Percentiles rank a stretch among this genome's conserved stretches.
These are phyloP conservation scores for Fragaria ananassa DNA, from an alignment of 306 rosid genomes.

Conservation along the genomic window DNA sequence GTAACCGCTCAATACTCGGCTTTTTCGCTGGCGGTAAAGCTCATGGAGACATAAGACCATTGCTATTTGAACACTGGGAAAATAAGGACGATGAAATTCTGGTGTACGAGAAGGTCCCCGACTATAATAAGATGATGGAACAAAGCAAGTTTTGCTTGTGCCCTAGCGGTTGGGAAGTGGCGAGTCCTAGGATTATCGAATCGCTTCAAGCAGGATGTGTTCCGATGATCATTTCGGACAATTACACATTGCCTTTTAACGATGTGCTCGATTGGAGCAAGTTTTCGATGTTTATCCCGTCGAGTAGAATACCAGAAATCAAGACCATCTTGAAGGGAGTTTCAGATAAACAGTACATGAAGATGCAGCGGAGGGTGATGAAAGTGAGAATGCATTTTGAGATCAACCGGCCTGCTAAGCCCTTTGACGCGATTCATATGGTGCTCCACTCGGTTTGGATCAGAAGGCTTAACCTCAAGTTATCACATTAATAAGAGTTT, in stretches of 20 bases:
- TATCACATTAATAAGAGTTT: background rate
- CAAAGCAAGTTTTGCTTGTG: conserved; percentile 65
- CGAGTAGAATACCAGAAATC: conserved; percentile 43
- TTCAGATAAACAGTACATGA: conserved; percentile 35
- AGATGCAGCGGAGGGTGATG: conserved; percentile 39
- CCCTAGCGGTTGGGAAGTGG: conserved; percentile 84
- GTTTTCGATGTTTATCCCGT: conserved; percentile 49
- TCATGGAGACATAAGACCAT: conserved; percentile 52
- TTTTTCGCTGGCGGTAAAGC: conserved; percentile 67
- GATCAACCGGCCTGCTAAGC: conserved; percentile 51
- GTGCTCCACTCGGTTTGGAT: conserved; percentile 80
- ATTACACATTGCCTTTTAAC: conserved; percentile 50
- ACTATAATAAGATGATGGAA: conserved; percentile 40
- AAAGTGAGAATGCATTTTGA: conserved; percentile 56
- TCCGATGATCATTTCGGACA: conserved; percentile 60
- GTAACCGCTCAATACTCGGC: conserved; percentile 45
- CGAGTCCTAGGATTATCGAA: conserved; percentile 70
- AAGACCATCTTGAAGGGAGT: conserved; percentile 45
- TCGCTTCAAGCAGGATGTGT: conserved; percentile 60
- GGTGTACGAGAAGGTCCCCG: conserved; percentile 56
- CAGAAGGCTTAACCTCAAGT: conserved; percentile 51
- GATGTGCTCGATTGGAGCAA: conserved; percentile 71
- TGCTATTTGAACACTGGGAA: conserved; percentile 50
- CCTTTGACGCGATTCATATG: conserved; percentile 62
- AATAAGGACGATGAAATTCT: conserved; percentile 51